phyloP scores from a whole-genome alignment of 2,329 filamentous ascomycete genomes.

The Clonostachys rosea region DNA sequence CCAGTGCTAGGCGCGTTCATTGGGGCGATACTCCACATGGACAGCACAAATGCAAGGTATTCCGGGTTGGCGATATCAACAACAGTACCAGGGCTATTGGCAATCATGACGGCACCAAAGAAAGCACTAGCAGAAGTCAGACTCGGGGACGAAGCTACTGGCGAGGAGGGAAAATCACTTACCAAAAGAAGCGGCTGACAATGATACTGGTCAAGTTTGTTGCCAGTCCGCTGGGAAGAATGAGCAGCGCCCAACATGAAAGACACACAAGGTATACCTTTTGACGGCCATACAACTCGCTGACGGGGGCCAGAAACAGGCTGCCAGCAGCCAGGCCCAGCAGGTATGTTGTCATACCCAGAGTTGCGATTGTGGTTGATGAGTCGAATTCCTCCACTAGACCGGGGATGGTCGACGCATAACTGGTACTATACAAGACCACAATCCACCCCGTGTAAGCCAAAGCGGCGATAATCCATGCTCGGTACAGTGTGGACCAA shows the following conservation, averaged over 20 bases:
- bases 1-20: conserved; percentile 63
- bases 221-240: conserved; percentile 68
- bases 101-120: conserved; percentile 71
- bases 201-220: conserved; percentile 64
- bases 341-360: conserved; percentile 77
- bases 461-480: conserved; percentile 36
- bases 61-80: conserved; percentile 80
- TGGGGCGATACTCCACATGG: conserved; percentile 77
- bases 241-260: conserved; percentile 58
- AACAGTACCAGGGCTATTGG: conserved; percentile 77
- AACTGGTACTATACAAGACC: conserved; percentile 75
- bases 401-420: conserved; percentile 67
- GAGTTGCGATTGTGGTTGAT: conserved; percentile 55
- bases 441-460: conserved; percentile 41
- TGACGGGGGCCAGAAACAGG: conserved; percentile 69
- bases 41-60: conserved; percentile 76
- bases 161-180: conserved; percentile 12
- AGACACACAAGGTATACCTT: conserved; percentile 68
- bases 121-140: conserved; percentile 25
- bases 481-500: conserved; percentile 52
- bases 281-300: conserved; percentile 64
- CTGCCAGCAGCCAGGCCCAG: conserved; percentile 69
- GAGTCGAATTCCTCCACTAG: conserved; percentile 64
- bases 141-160: neutral
- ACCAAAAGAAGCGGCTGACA: conserved; percentile 70